Percentiles rank a stretch among this genome's conserved stretches.
phyloP scores from a whole-genome alignment of 1,139 yeast genomes.

The Yamadazyma sp. region DNA sequence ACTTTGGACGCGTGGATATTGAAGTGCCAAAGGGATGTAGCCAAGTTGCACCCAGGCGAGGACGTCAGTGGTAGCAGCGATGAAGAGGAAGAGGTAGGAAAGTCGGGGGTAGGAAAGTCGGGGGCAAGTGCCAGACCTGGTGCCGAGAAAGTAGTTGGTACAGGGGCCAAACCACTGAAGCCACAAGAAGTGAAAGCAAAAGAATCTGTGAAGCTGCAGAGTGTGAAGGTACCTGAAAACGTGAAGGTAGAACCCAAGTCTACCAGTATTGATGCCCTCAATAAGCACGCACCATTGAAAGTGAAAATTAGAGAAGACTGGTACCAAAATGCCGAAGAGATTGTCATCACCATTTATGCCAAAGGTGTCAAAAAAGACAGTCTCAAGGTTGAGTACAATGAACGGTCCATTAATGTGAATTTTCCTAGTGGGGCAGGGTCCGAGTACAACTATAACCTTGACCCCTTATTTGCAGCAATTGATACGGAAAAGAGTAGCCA shows the following conservation, averaged over 20 bases:
- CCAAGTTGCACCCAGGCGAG: conserved; percentile 10
- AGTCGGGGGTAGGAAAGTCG: background rate
- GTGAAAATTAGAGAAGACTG: conserved; percentile 67
- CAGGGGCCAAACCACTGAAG: background rate
- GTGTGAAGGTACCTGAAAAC: too few relatives aligned
- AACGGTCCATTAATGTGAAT: conserved; percentile 33
- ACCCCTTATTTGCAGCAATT: conserved; percentile 53
- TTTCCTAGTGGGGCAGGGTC: conserved; percentile 49
- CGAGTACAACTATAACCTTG: conserved; percentile 49
- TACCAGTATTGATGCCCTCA: conserved; percentile 33
- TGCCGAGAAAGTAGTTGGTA: background rate
- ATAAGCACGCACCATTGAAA: conserved; percentile 41
- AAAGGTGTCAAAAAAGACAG: conserved; percentile 55
- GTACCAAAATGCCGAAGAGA: conserved; percentile 62
- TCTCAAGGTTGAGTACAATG: conserved; percentile 35
- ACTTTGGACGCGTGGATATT: conserved; percentile 52
- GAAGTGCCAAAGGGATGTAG: conserved; percentile 41
- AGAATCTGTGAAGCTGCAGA: background rate
- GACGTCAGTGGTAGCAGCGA: background rate
- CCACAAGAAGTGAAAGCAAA: background rate
- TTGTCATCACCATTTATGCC: conserved; percentile 73
- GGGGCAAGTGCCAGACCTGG: background rate
- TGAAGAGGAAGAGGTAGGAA: background rate
- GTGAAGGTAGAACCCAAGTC: conserved; percentile 18
- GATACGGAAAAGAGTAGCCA: conserved; percentile 44